A percentile compares a stretch with the other conserved stretches of the same genome.
Conservation (phyloP, 306 rosid species). For the Inga oerstediana region DNA sequence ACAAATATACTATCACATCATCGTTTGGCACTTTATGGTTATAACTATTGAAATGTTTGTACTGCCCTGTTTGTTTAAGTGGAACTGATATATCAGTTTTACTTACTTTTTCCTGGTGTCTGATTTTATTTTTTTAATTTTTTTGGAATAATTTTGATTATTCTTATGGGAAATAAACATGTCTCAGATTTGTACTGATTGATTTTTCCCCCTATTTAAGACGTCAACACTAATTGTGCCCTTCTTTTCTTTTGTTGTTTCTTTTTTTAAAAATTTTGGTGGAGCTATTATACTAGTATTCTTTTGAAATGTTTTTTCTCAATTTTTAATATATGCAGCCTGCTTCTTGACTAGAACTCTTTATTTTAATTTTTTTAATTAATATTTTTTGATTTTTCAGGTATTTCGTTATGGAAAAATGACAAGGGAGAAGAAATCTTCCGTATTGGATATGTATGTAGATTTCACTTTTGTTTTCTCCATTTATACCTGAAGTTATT, state of each 20-base stretch:
- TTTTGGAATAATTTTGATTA: neutral
- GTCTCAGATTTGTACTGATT: neutral
- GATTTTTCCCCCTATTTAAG: no score
- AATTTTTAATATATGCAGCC: neutral
- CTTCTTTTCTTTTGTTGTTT: neutral
- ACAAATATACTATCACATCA: neutral
- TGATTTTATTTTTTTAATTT: neutral
- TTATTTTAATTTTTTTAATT: slow-evolving; percentile 7
- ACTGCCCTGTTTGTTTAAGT: neutral
- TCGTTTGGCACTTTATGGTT: neutral
- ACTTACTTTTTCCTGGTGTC: no score
- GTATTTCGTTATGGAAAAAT: slow-evolving; percentile 65
- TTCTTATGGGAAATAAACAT: neutral
- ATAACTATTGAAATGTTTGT: neutral
- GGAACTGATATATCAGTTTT: neutral
- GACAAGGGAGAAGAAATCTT: slow-evolving; percentile 75
- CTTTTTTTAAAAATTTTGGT: no score
- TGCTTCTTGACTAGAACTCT: neutral
- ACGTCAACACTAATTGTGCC: neutral
- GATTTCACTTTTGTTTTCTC: neutral
- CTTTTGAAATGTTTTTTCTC: neutral
- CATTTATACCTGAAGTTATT: neutral
- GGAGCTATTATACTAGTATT: neutral
- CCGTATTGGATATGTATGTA: slow-evolving; percentile 82
- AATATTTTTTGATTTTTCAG: slow-evolving; percentile 52